Base-by-base conservation (phyloP, 2,329 filamentous ascomycete genomes). In the Apiospora saccharicola region DNA sequence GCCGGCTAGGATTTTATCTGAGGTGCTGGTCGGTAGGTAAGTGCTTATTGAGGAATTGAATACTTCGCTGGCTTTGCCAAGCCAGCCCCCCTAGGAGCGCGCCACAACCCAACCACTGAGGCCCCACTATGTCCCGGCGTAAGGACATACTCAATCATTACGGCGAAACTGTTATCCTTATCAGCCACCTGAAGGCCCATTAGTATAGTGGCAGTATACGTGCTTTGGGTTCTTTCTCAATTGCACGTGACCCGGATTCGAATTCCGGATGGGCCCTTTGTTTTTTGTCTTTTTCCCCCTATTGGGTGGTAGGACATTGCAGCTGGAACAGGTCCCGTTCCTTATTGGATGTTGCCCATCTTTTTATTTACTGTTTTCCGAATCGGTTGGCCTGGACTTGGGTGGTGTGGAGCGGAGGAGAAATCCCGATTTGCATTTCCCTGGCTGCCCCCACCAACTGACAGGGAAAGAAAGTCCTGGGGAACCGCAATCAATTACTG, bases 181-280 rank as follows among this genome's bases (percentile, higher is more conserved):
- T n/a, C 53, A 6, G 37, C 19, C 30, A 64, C 30, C 57, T 34
- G 8, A 19, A 64, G 67, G 67, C 67, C 67, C 67, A 47, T 46
- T 68, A 68, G 67, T 68, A 68, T 68, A 68, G 67, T 68, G 67
- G 67, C 67, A 68, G 67, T 68, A 68, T 68, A 68, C 67, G 67
- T 68, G 67, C 67, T 68, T 68, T 68, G 67, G 67, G 67, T 68
- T 47, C 46, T 24, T 30, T 47, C 67, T 68, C 10, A 47, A 68
- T 30, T 68, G 67, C 67, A 68, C 67, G 67, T 68, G 67, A 68
- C 67, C 67, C 67, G 67, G 41, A 47, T 68, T 68, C 67, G 67
- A 68, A 68, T 68, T 47, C 41, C 67, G 67, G 67, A 46, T 47
- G 67, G 67, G 67, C 67, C 67, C 67, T 14, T 34, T 8, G 37